Conservation (phyloP, 768 basidiomycete species). For the Lactarius pseudohatsudake region DNA sequence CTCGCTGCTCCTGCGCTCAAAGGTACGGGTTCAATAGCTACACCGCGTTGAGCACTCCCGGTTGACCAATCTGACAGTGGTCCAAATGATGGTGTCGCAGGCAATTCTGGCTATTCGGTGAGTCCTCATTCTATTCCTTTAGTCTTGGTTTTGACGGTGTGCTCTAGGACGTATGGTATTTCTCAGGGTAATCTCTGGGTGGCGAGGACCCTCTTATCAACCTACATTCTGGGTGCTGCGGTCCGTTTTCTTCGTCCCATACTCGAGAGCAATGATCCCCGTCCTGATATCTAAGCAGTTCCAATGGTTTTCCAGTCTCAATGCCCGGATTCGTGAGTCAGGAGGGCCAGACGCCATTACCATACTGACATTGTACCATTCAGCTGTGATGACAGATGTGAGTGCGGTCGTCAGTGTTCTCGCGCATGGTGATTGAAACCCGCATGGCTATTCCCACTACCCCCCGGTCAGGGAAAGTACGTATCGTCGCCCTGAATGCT, state of each 20-base stretch:
- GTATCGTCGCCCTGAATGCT: constrained; percentile 18
- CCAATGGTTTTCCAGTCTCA: constrained; percentile 58
- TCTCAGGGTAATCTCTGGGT: constrained; percentile 46
- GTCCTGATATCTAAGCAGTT: constrained; percentile 35
- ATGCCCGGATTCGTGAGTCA: constrained; percentile 48
- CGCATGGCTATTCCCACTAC: not conserved
- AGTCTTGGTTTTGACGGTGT: not conserved
- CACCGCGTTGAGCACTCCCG: not conserved
- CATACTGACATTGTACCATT: constrained; percentile 23
- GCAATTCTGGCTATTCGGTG: constrained; percentile 62
- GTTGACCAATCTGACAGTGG: constrained; percentile 39
- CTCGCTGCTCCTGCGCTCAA: constrained; percentile 60
- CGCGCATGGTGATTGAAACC: not conserved
- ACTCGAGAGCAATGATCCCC: not conserved
- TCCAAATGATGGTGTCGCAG: constrained; percentile 66
- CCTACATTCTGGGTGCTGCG: constrained; percentile 43
- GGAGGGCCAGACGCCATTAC: not conserved
- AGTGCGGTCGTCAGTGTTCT: not conserved
- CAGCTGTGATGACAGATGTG: constrained; percentile 15
- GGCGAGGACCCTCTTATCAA: constrained; percentile 39
- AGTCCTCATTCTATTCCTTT: constrained; percentile 8
- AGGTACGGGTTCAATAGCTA: constrained; percentile 41
- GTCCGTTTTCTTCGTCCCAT: constrained; percentile 41
- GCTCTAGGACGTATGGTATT: constrained; percentile 55
- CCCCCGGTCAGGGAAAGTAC: constrained; percentile 39